Conservation (phyloP, 139 green algal genomes). For the Parachlorella kessleri region DNA sequence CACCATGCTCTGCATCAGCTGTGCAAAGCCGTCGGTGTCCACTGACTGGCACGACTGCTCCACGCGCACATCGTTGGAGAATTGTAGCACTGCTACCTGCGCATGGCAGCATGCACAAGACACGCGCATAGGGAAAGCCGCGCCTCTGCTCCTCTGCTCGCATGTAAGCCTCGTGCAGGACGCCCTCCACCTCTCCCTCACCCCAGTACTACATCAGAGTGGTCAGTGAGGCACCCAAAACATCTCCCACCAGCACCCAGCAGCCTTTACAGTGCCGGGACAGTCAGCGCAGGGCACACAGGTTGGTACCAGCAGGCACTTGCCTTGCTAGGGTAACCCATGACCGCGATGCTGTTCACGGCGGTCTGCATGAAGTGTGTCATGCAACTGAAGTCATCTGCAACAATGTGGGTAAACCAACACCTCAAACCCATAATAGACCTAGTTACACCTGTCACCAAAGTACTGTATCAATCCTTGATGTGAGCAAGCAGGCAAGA, state of each 20-base stretch:
- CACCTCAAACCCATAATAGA: no score
- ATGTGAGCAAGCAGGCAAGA: no score
- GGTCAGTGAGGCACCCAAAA: background rate
- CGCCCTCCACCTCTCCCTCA: background rate
- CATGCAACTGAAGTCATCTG: constrained; percentile 48
- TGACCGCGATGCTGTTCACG: background rate
- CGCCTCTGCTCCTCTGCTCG: no score
- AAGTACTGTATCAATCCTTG: no score
- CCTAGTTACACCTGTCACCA: no score
- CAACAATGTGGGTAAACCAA: no score
- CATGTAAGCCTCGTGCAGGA: background rate
- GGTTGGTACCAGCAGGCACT: no score
- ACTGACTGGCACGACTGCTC: constrained; percentile 42
- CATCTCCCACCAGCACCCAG: background rate
- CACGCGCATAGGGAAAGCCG: background rate
- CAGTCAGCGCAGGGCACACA: no score
- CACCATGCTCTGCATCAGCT: background rate
- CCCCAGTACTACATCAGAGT: constrained; percentile 12
- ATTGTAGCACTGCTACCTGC: constrained; percentile 64
- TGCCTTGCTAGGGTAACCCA: background rate
- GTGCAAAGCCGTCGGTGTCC: background rate
- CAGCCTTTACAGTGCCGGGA: no score
- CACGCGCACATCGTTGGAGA: constrained; percentile 65
- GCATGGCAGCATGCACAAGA: background rate
- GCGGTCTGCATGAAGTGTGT: constrained; percentile 24